Percentiles rank a stretch among this genome's conserved stretches.
These are phyloP conservation scores for Musa balbisiana DNA, from an alignment of 202 grass and related monocot species.

Conservation along the genomic window DNA sequence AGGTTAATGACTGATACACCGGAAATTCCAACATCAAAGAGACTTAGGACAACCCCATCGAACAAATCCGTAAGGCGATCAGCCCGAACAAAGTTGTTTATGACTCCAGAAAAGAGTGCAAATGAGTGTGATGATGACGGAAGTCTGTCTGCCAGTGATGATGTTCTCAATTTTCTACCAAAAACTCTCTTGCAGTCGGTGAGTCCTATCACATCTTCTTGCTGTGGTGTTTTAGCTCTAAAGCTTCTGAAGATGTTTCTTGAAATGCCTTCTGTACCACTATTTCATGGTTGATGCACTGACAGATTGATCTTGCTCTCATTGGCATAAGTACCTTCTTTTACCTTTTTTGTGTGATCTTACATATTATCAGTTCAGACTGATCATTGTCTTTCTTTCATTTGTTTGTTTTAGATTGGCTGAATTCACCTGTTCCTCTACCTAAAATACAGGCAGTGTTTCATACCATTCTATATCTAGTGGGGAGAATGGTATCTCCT, in stretches of 20 bases:
- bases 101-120: constrained; percentile 49
- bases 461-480: no score
- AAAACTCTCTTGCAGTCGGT: constrained; percentile 55
- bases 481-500: no score
- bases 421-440: no score
- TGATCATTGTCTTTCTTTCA: no score
- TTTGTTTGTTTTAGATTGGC: no score
- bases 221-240: neutral
- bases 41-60: constrained; percentile 16
- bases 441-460: no score
- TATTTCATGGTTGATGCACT: neutral
- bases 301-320: neutral
- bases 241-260: neutral
- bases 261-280: neutral
- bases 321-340: no score
- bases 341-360: no score
- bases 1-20: constrained; percentile 53
- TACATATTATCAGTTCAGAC: no score
- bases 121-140: constrained; percentile 24
- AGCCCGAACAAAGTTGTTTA: constrained; percentile 59
- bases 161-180: constrained; percentile 62
- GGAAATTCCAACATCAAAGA: constrained; percentile 47
- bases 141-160: constrained; percentile 22
- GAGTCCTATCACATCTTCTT: neutral
- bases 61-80: constrained; percentile 11